Conservation (phyloP, 2,329 filamentous ascomycete species). For the Diplodia seriata region DNA sequence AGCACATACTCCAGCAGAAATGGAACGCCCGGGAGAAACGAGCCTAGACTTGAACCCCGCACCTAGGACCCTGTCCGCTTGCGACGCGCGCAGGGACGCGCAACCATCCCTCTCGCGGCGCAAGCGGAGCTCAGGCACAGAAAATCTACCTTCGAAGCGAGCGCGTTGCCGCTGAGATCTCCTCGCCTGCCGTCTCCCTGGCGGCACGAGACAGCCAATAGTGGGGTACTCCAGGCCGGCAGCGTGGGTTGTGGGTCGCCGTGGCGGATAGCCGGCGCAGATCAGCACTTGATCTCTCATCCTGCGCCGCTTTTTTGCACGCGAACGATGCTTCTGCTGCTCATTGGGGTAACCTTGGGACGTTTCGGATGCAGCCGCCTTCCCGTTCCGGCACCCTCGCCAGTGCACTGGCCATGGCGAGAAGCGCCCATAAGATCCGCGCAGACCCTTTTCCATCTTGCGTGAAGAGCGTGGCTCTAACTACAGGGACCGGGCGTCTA, state of each 20-base stretch:
- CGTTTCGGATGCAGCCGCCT: constrained; percentile 15
- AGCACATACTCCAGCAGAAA: constrained; percentile 13
- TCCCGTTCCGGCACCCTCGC: constrained; percentile 12
- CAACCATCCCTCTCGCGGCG: constrained; percentile 6
- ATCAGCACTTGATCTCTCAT: constrained; percentile 29
- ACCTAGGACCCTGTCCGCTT: constrained; percentile 5
- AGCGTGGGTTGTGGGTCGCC: constrained; percentile 21
- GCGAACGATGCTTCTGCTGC: constrained; percentile 7
- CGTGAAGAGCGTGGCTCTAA: constrained; percentile 9
- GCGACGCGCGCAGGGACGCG: constrained; percentile 5
- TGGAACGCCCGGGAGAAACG: not conserved
- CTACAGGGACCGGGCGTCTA: constrained; percentile 1
- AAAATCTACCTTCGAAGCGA: not conserved
- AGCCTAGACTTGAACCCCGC: constrained; percentile 13
- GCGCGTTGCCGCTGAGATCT: constrained; percentile 6
- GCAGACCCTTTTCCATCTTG: constrained; percentile 15
- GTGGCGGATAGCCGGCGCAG: constrained; percentile 24
- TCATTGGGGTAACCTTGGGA: constrained; percentile 5
- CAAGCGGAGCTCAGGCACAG: constrained; percentile 1
- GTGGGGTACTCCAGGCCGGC: constrained; percentile 28
- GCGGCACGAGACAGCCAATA: not conserved
- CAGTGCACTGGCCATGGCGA: constrained; percentile 20
- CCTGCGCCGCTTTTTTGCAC: constrained; percentile 19
- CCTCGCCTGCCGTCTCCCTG: constrained; percentile 4
- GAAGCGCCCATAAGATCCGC: constrained; percentile 14